Evolutionary conservation across 1,284 basidiomycete species (phyloP), one percentile per base, ranked within the genome.

Genomic region (Flammula alnicola): DNA sequence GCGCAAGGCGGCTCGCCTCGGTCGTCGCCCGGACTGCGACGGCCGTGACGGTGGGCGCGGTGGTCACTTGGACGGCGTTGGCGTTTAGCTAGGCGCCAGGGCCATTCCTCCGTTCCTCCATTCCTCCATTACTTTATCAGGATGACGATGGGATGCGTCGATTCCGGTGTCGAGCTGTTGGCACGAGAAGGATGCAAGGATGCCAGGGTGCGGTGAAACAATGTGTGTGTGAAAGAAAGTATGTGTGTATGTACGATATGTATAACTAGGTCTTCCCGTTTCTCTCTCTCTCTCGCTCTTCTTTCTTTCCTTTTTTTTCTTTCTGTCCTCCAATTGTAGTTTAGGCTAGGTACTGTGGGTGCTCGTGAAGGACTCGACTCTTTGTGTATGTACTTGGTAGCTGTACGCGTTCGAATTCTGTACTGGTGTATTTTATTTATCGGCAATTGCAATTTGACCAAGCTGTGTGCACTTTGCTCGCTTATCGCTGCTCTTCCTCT

Each of bases 51-150:
- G 62, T 88, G 31, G 86, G 86, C 23, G 85, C 84, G 12, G 79
- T 83, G 10, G 80, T 79, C 5, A 77, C 84, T 1, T 88, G 86
- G 86, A 78, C 81, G 22, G 83, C 83, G 17, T 67, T 88, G 50
- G 85, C 85, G 1, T 88, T 83, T 62, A 74, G 72, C 52, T 83
- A 33, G 31, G 10, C n/a, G 41, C 35, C 23, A 12, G 5, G 6
- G 19, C 20, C 12, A 5, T 36, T 14, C 8, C 4, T 7, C 16
- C 20, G 14, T 14, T 14, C 14, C 36, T 5, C 25, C 12, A 11
- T 5, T 4, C 10, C 11, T 22, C 19, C 37, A 16, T 39, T 39
- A 39, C 27, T 5, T 26, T 27, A 10, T n/a, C 23, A 22, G 20
- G 37, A 39, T 39, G 23, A 39, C 6, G 22, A 25, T n/a, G n/a